These are phyloP conservation scores for Pseudocercospora musae DNA, from an alignment of 2,329 filamentous ascomycete species.

Conservation along the genomic window DNA sequence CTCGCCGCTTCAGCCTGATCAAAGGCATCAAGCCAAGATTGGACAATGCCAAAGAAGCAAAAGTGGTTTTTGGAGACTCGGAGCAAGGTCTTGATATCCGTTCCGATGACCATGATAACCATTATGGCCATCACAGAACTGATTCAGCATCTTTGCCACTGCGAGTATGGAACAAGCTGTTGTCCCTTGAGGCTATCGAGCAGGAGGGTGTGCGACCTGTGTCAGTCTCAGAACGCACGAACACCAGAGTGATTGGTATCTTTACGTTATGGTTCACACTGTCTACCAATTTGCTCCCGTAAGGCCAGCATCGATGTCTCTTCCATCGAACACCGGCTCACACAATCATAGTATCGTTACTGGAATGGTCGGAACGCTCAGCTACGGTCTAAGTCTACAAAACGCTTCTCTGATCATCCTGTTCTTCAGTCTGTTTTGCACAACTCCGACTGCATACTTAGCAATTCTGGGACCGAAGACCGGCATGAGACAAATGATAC, in stretches of 20 bases:
- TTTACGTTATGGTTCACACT: conserved; percentile 62
- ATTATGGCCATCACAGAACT: not conserved
- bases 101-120: not conserved
- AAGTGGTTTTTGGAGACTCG: not conserved
- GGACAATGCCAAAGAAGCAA: not conserved
- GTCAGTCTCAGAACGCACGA: conserved; percentile 52
- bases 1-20: conserved; percentile 1
- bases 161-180: conserved; percentile 4
- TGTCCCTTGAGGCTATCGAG: conserved; percentile 12
- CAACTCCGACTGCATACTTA: conserved; percentile 55
- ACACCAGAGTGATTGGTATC: conserved; percentile 53
- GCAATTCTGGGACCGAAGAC: conserved; percentile 59
- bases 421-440: conserved; percentile 60
- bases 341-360: conserved; percentile 51
- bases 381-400: conserved; percentile 55
- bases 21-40: conserved; percentile 1
- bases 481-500: conserved; percentile 64
- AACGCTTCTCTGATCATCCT: conserved; percentile 59
- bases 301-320: conserved; percentile 29
- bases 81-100: not conserved
- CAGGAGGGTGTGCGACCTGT: conserved; percentile 53
- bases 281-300: conserved; percentile 58
- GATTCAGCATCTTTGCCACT: not conserved
- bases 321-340: not conserved
- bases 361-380: conserved; percentile 59